Evolutionary conservation across 805 yeast genomes (phyloP), one percentile per base, ranked within the genome.

Genomic region (Isabelozyma heimii): DNA sequence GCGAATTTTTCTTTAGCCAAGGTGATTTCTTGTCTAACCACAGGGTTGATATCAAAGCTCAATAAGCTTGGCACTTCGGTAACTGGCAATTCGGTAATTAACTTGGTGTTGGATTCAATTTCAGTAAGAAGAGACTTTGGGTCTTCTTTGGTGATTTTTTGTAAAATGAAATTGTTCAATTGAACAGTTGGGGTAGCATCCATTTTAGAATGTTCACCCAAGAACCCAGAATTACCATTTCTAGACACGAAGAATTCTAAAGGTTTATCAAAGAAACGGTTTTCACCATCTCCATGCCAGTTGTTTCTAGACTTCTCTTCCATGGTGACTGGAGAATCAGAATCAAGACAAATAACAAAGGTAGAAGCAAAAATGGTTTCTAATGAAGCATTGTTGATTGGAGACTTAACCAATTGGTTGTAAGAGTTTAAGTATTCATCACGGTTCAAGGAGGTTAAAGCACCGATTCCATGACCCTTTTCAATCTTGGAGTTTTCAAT

Each of bases 151-250:
- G 66, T 52, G 49, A 91, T 69, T 56, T 82, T 79, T 46, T 76
- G 76, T 54, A 83, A 76, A 38, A 92, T 76, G 61, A 76, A 84
- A 69, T 90, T 90, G 67, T 92, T 92, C 72, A 92, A 73, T 55
- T 90, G 84, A 61, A 89, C 82, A 28, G 97, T 92, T 63, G 97
- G 96, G 8, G 97, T 89, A 53, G 98, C 99, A 69, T 92, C 99
- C 98, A 92, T 92, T 75, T 83, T 87, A 17, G 97, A 90, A 75
- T 92, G 99, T 74, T 92, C 99, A 53, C 96, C 97, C 63, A 91
- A 71, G 73, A 91, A 92, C 0, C 97, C 98, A 7, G 97, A 89
- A 53, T 83, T 77, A 51, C 94, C 97, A 67, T 90, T 91, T 53
- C 82, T 84, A 51, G 87, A 75, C 47, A 92, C 83, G 57, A 91